Evolutionary conservation across 73 alveolate species (phyloP).

Genomic region (Breviolum minutum): DNA sequence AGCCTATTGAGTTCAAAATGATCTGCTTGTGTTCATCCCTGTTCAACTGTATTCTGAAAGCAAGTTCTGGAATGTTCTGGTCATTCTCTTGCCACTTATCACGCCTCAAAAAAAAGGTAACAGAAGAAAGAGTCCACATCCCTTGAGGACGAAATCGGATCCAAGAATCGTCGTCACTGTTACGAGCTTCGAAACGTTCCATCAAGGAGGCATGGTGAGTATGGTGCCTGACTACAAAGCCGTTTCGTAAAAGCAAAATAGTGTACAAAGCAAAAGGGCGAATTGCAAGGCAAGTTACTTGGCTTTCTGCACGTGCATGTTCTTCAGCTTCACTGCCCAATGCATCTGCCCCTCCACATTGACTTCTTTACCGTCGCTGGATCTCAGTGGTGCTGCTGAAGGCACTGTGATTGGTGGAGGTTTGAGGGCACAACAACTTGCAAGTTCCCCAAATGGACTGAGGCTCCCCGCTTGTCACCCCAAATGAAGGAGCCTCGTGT

Average conservation of each 20-base stretch:
- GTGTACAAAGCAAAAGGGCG: neutral
- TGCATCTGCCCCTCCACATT: slow-evolving; percentile 84
- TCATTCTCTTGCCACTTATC: neutral
- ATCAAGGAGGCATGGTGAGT: slow-evolving; percentile 2
- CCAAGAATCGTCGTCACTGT: neutral
- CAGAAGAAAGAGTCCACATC: no score
- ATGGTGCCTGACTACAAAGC: no score
- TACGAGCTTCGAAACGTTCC: slow-evolving; percentile 42
- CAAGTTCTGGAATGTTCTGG: no score
- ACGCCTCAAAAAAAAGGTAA: no score
- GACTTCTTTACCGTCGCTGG: slow-evolving; percentile 52
- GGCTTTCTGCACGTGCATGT: slow-evolving; percentile 68
- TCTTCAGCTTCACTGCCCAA: slow-evolving; percentile 83
- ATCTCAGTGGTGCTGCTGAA: neutral
- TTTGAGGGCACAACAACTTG: neutral
- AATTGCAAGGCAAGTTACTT: neutral
- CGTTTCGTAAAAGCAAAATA: no score
- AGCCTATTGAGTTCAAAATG: no score
- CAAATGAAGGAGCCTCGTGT: slow-evolving; percentile 66
- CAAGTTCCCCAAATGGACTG: neutral
- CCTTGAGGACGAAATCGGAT: no score
- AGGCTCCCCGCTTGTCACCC: slow-evolving; percentile 64
- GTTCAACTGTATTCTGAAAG: no score
- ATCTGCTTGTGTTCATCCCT: no score
- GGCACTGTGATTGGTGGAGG: neutral